Percentiles rank a stretch among this genome's conserved stretches.
Conservation (phyloP, 371 early-diverging fungal species). For the Capniomyces stellatus region DNA sequence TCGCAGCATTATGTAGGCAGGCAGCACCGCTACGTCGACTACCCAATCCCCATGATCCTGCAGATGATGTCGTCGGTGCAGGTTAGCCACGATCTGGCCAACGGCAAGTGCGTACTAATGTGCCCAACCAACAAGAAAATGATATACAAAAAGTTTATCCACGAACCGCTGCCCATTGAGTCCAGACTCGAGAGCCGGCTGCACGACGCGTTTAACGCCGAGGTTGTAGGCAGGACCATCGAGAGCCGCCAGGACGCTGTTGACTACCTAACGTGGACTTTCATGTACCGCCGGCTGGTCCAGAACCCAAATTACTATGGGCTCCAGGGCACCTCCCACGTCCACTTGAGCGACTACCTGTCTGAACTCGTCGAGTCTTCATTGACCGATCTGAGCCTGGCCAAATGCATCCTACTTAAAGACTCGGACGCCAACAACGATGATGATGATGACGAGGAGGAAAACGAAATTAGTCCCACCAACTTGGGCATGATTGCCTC, state of each 20-base stretch:
- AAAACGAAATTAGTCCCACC: conserved; percentile 39
- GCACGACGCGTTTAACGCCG: conserved; percentile 92
- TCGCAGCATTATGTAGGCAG: conserved; percentile 85
- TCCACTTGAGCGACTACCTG: conserved; percentile 76
- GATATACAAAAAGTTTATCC: conserved; percentile 88
- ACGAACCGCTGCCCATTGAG: conserved; percentile 87
- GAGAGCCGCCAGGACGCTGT: conserved; percentile 96
- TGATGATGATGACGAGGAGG: conserved; percentile 63
- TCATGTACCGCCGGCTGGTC: conserved; percentile 83
- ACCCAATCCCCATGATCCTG: conserved; percentile 78
- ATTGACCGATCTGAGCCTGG: conserved; percentile 58
- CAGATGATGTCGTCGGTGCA: conserved; percentile 90
- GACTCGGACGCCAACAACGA: conserved; percentile 61
- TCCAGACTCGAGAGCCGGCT: conserved; percentile 66
- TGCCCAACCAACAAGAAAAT: conserved; percentile 85
- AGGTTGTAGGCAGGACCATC: conserved; percentile 82
- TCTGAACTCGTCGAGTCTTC: conserved; percentile 89
- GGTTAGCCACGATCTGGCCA: conserved; percentile 34
- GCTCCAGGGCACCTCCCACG: conserved; percentile 65
- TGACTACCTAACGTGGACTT: conserved; percentile 94
- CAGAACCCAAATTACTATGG: conserved; percentile 94
- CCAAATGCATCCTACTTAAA: conserved; percentile 89
- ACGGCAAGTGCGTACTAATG: conserved; percentile 75
- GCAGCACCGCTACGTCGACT: conserved; percentile 89
- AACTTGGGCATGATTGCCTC: conserved; percentile 95